Conservation (phyloP, 176 grass and related monocot species). For the Thalia dealbata region DNA sequence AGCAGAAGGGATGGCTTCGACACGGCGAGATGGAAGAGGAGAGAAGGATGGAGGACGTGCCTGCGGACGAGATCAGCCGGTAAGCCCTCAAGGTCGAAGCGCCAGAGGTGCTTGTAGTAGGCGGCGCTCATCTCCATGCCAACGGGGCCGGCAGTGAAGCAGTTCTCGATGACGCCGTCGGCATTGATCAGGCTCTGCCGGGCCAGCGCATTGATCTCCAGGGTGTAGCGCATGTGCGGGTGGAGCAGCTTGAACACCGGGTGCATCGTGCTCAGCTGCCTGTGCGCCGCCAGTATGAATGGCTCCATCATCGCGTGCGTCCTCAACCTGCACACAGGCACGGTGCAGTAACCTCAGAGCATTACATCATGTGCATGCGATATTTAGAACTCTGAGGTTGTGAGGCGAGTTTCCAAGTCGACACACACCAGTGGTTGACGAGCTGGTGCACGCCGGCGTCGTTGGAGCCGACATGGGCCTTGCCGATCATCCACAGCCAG, state of each 20-base stretch:
- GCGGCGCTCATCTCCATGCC: constrained; percentile 66
- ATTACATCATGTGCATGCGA: too few relatives aligned
- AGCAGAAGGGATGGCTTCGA: background rate
- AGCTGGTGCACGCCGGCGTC: constrained; percentile 94
- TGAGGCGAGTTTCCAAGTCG: background rate
- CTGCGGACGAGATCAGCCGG: constrained; percentile 85
- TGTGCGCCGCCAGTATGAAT: constrained; percentile 84
- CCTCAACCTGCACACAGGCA: constrained; percentile 45
- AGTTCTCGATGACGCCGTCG: constrained; percentile 85
- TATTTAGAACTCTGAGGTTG: too few relatives aligned
- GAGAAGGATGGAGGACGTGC: constrained; percentile 21
- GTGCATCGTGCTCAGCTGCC: constrained; percentile 83
- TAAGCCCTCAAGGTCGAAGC: constrained; percentile 74
- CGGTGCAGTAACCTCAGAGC: too few relatives aligned
- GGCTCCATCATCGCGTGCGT: constrained; percentile 89
- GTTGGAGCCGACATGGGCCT: constrained; percentile 88
- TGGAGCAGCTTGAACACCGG: constrained; percentile 89
- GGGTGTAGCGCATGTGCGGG: constrained; percentile 87
- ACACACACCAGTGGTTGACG: constrained; percentile 55
- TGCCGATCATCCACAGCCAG: constrained; percentile 98
- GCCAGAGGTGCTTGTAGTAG: constrained; percentile 68
- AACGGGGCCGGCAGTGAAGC: constrained; percentile 78
- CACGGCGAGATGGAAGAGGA: background rate
- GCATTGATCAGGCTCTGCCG: constrained; percentile 91
- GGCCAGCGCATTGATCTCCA: constrained; percentile 92